Evolutionary conservation across 306 rosid species (phyloP).

Genomic region (Canavalia gladiata): DNA sequence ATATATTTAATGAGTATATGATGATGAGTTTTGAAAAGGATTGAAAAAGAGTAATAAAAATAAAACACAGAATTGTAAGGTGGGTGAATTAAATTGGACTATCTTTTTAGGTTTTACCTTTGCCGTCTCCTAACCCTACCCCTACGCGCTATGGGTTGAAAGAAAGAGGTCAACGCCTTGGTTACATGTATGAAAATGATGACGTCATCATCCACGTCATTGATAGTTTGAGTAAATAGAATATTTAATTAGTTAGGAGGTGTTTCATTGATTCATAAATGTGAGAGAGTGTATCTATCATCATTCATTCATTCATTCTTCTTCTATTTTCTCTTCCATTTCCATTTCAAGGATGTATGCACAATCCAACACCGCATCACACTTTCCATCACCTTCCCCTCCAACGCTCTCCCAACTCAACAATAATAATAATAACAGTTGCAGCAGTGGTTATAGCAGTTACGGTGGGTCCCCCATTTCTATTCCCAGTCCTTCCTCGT

Average conservation of each 20-base stretch:
- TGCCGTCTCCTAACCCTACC: background rate
- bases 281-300: constrained; percentile 11
- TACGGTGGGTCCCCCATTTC: constrained; percentile 66
- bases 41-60: too few relatives aligned
- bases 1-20: too few relatives aligned
- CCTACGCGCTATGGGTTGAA: background rate
- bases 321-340: background rate
- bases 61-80: too few relatives aligned
- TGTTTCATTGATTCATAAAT: constrained; percentile 4
- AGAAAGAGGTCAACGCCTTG: constrained; percentile 64
- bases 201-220: constrained; percentile 78
- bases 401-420: constrained; percentile 41
- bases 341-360: constrained; percentile 56
- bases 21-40: too few relatives aligned
- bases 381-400: constrained; percentile 29
- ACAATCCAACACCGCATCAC: constrained; percentile 37
- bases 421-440: constrained; percentile 6
- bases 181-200: background rate
- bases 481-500: constrained; percentile 30
- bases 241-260: background rate
- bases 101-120: background rate
- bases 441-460: constrained; percentile 73
- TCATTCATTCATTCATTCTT: background rate
- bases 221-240: constrained; percentile 1
- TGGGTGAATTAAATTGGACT: background rate